phyloP scores from a whole-genome alignment of 768 basidiomycete species.

The Trametes cubensis region DNA sequence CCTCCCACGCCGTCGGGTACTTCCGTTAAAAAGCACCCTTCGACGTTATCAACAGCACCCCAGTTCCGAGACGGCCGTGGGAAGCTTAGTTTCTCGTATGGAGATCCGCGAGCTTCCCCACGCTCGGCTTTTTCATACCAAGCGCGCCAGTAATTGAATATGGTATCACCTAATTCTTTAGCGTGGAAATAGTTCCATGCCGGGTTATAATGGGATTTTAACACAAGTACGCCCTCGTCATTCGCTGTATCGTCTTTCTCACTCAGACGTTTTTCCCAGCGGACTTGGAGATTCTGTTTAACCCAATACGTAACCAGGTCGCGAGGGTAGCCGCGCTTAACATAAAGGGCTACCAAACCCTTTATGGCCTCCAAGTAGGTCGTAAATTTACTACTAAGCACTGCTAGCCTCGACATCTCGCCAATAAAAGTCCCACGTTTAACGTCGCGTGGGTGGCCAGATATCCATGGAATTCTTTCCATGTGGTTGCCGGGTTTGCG shows the following conservation, averaged over 20 bases:
- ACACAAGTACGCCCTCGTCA: slow-evolving; percentile 32
- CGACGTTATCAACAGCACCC: not conserved
- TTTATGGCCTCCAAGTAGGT: slow-evolving; percentile 34
- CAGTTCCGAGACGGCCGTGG: not conserved
- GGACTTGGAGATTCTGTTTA: slow-evolving; percentile 29
- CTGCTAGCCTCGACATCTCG: slow-evolving; percentile 27
- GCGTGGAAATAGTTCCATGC: slow-evolving; percentile 40
- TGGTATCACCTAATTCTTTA: slow-evolving; percentile 33
- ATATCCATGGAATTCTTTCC: slow-evolving; percentile 27
- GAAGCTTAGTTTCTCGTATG: not conserved
- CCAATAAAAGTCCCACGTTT: slow-evolving; percentile 26
- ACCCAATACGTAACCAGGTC: slow-evolving; percentile 32
- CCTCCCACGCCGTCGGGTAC: not conserved
- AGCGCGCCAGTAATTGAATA: slow-evolving; percentile 32
- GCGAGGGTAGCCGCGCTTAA: slow-evolving; percentile 36
- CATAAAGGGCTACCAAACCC: slow-evolving; percentile 33
- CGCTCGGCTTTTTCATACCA: slow-evolving; percentile 9
- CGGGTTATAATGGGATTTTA: slow-evolving; percentile 37
- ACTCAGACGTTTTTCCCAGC: slow-evolving; percentile 35
- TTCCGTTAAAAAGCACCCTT: not conserved
- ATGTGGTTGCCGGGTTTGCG: slow-evolving; percentile 22
- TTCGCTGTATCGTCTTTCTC: slow-evolving; percentile 4
- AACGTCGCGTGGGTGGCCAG: slow-evolving; percentile 19
- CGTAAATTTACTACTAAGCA: slow-evolving; percentile 32
- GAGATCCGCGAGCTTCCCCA: not conserved